A percentile compares a stretch with the other conserved stretches of the same genome.
Conservation (phyloP, 306 rosid species). For the Trifolium fragiferum region DNA sequence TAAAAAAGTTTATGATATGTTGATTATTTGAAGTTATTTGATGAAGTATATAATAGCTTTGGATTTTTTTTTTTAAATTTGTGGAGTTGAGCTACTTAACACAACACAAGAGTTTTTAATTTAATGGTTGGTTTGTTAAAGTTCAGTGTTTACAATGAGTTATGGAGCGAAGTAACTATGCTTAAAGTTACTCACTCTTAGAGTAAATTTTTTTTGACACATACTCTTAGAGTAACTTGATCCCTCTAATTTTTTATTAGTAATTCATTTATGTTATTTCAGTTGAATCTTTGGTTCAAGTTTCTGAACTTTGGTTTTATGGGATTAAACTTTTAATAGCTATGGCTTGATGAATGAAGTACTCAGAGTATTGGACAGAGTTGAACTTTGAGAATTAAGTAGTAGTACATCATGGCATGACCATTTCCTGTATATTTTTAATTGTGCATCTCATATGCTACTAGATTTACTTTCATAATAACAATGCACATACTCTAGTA, state of each 20-base stretch:
- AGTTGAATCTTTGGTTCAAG: not conserved
- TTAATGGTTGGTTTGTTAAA: not conserved
- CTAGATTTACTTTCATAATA: not conserved
- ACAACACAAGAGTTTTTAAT: not conserved
- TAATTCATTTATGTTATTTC: not conserved
- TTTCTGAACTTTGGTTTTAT: not conserved
- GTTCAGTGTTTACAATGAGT: not conserved
- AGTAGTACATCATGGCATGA: not conserved
- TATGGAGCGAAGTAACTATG: not conserved
- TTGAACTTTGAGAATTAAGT: slow-evolving; percentile 10
- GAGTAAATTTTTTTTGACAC: too few species aligned
- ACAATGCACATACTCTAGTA: not conserved
- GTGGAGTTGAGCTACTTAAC: not conserved
- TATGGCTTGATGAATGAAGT: slow-evolving; percentile 2
- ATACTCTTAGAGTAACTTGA: not conserved
- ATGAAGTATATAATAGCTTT: not conserved
- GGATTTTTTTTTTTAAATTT: not conserved
- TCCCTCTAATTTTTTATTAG: not conserved
- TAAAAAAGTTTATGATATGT: not conserved
- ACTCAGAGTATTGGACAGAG: not conserved
- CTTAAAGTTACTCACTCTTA: not conserved
- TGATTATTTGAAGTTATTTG: not conserved
- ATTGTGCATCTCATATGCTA: not conserved
- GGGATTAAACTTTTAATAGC: not conserved
- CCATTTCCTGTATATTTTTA: not conserved